Evolutionary conservation across 768 basidiomycete genomes (phyloP), one percentile per base, ranked within the genome.

Genomic region (Suillus subaureus): DNA sequence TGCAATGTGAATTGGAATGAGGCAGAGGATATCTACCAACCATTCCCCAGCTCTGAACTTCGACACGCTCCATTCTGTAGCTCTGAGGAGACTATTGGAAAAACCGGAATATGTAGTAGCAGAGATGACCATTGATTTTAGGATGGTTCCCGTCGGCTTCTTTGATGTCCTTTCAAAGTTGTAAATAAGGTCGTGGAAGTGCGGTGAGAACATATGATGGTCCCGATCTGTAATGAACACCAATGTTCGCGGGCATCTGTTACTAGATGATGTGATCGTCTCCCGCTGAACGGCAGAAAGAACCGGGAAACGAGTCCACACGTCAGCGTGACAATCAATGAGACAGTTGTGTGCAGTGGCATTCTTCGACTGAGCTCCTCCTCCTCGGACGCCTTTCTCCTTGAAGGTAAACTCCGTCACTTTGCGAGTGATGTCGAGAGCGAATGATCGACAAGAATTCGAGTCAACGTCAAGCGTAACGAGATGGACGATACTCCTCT

Each of bases 1-100:
- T 0, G 87, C 88, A 35, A 89, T 79, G 37, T 89, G 88, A 35
- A 89, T 88, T 0, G 88, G 88, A 52, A 89, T 88, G 37, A 89
- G 75, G 64, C 88, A 89, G 1, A 89, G 66, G 9, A 89, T 71
- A 16, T 87, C 84, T 0, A 85, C 86, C 0, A 89, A 71, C 89
- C 89, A 89, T 71, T 89, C 87, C 42, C 88, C 88, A 0, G 79
- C 78, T 18, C 77, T 77, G 66, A 83, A 84, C 6, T 68, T 67
- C 3, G 85, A 85, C 5, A 77, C 62, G 13, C 72, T 67, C 75
- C 78, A 78, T 2, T 55, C 40, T 5, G 61, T 54, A 37, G 64
- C 67, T 21, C 42, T 61, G 33, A 63, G 68, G 28, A 71, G 54
- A 39, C 69, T 68, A 8, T 51, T 33, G 39, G 63, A n/a, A 60